Conservation (phyloP, 2,329 filamentous ascomycete genomes). For the Monosporascus sp. region DNA sequence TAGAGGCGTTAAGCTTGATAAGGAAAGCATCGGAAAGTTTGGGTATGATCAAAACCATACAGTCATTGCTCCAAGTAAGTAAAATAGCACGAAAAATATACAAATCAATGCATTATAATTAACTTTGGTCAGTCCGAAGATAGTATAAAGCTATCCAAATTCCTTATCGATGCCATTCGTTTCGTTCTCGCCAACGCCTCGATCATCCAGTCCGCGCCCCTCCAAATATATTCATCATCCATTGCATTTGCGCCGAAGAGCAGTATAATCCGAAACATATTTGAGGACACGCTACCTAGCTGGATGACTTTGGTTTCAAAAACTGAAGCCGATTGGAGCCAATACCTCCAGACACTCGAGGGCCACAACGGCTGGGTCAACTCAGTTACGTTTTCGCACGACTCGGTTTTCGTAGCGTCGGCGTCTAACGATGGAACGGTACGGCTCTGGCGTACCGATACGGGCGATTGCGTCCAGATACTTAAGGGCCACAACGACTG, state of each 20-base stretch:
- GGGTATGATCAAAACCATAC: conserved; percentile 5
- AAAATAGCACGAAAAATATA: neutral
- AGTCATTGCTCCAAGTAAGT: conserved; percentile 8
- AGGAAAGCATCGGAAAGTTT: conserved; percentile 14
- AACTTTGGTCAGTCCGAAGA: conserved; percentile 1
- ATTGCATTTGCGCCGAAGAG: conserved; percentile 25
- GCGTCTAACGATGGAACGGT: conserved; percentile 10
- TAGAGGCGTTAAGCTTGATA: conserved; percentile 28
- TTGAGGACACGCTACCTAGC: conserved; percentile 9
- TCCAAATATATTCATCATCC: conserved; percentile 29
- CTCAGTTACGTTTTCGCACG: too few species aligned
- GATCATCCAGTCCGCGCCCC: conserved; percentile 22
- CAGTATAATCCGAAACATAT: conserved; percentile 20
- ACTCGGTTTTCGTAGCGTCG: neutral
- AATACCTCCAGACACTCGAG: conserved; percentile 4
- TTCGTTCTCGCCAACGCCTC: conserved; percentile 17
- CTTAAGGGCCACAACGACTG: too few species aligned
- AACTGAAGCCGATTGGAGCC: conserved; percentile 11
- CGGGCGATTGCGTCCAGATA: neutral
- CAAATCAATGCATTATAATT: neutral
- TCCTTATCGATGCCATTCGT: conserved; percentile 20
- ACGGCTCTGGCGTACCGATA: conserved; percentile 7
- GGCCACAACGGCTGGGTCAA: too few species aligned
- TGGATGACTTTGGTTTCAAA: conserved; percentile 7
- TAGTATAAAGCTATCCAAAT: conserved; percentile 5